These are phyloP conservation scores for Gomphus bonarii DNA, from an alignment of 1,284 basidiomycete species.

Conservation along the genomic window DNA sequence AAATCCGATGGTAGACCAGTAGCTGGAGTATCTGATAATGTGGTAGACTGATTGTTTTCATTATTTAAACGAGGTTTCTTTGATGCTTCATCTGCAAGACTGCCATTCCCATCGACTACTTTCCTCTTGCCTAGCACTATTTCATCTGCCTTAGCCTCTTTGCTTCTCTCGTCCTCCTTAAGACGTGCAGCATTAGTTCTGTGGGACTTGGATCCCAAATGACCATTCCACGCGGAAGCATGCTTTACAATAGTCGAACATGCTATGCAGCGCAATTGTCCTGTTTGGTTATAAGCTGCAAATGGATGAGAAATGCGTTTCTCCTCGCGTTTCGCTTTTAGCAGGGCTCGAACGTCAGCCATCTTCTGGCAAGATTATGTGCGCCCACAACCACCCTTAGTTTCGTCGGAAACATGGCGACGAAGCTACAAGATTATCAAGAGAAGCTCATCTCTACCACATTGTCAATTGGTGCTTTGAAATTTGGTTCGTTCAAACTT, in stretches of 20 bases:
- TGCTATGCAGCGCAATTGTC: constrained; percentile 58
- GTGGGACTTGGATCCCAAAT: constrained; percentile 71
- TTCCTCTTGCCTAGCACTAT: constrained; percentile 22
- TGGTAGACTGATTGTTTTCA: constrained; percentile 8
- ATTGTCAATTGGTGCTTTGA: constrained; percentile 56
- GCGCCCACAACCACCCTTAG: neutral
- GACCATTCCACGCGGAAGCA: constrained; percentile 74
- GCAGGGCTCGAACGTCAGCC: constrained; percentile 63
- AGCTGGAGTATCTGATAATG: constrained; percentile 3
- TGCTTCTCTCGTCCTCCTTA: constrained; percentile 39
- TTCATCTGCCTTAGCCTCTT: constrained; percentile 25
- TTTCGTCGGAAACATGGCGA: neutral
- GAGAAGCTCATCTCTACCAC: constrained; percentile 36
- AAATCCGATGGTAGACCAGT: constrained; percentile 55
- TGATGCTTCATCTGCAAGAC: constrained; percentile 18
- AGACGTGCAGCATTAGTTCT: constrained; percentile 49
- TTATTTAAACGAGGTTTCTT: constrained; percentile 28
- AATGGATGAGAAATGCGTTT: constrained; percentile 63
- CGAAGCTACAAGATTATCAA: constrained; percentile 21
- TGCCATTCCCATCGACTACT: constrained; percentile 19
- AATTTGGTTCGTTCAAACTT: constrained; percentile 84
- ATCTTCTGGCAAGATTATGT: no score
- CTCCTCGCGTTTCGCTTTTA: constrained; percentile 55
- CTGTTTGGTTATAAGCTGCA: constrained; percentile 52
- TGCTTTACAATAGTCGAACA: constrained; percentile 58